Conservation (phyloP, 768 basidiomycete species). For the Trametes gibbosa region DNA sequence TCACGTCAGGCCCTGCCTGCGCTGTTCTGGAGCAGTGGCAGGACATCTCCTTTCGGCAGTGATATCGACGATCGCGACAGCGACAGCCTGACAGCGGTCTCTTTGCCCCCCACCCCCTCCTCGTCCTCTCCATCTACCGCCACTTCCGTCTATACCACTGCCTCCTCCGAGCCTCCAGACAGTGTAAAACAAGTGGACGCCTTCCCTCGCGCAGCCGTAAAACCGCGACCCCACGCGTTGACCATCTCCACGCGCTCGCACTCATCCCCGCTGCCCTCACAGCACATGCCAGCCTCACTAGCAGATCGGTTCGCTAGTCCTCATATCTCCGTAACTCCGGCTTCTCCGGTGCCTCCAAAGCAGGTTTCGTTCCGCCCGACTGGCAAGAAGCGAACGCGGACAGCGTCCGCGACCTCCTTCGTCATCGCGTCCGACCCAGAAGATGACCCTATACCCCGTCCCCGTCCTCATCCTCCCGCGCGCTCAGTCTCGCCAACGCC, state of each 20-base stretch:
- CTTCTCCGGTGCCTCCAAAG: conserved; percentile 1
- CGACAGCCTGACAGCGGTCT: conserved; percentile 6
- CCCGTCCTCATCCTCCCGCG: not conserved
- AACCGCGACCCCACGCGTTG: conserved; percentile 3
- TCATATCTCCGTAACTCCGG: conserved; percentile 18
- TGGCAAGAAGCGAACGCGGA: not conserved
- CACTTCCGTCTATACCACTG: conserved; percentile 2
- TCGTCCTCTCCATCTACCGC: conserved; percentile 2
- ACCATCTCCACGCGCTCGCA: conserved; percentile 13
- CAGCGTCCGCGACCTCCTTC: conserved; percentile 12
- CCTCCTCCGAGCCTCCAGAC: conserved; percentile 5
- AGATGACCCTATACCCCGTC: not conserved
- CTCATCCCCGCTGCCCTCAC: conserved; percentile 1
- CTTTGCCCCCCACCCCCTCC: not conserved
- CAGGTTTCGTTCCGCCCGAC: not conserved
- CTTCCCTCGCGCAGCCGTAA: not conserved
- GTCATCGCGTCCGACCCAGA: conserved; percentile 1
- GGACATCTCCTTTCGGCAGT: conserved; percentile 10
- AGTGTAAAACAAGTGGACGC: not conserved
- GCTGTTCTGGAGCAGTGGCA: not conserved
- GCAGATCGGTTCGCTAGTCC: conserved; percentile 4
- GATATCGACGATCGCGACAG: conserved; percentile 11
- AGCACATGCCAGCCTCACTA: not conserved
- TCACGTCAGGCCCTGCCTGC: not conserved
- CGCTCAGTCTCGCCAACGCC: conserved; percentile 8